Evolutionary conservation across 441 rosid species (phyloP), one percentile per base, ranked within the genome.

Genomic region (Adansonia grandidieri): DNA sequence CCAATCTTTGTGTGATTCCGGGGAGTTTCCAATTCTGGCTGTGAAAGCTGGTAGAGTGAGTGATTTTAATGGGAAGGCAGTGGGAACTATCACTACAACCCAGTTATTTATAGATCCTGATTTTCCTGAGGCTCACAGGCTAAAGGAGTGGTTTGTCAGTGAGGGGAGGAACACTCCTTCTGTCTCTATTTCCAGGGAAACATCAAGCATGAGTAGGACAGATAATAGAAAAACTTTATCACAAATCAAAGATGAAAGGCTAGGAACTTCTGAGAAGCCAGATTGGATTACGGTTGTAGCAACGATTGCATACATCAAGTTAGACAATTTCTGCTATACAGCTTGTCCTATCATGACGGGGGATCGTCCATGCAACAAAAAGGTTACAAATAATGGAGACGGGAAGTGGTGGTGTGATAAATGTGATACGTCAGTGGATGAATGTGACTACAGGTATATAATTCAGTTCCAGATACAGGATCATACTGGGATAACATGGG

Each of bases 391-490:
- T 82, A 92, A 95, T 37, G 99, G 98, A 61, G 97, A 95, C 80
- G 97, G 96, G 79, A 92, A 84, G 74, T 95, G 98, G 96, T 88
- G 89, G 72, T 93, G 99, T 62, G 98, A 95, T 77, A 88, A 83
- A 77, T 95, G 99, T 72, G 96, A 95, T 79, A 81, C 45, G 65
- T 87, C 86, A 45, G 80, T 90, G 50, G 96, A 86, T 83, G 97
- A 91, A 82, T 91, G 96, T 53, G 97, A 92, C 82, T 94, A 90
- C 82, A 87, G 94, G 78, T 94, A 94, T 81, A 89, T 94, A 80
- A 83, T 96, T 78, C 94, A 91, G 88, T 71, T 96, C 20, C 99
- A 94, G 92, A 86, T 96, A 84, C 95, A 92, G 84, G 99, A 96
- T 82, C 93, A 94, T 79, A 94, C 98, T 9, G 97, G 94, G 56